Percentiles rank a stretch among this genome's conserved stretches.
These are phyloP conservation scores for Talaromyces sp. DNA, from an alignment of 2,329 filamentous ascomycete genomes.

Conservation along the genomic window DNA sequence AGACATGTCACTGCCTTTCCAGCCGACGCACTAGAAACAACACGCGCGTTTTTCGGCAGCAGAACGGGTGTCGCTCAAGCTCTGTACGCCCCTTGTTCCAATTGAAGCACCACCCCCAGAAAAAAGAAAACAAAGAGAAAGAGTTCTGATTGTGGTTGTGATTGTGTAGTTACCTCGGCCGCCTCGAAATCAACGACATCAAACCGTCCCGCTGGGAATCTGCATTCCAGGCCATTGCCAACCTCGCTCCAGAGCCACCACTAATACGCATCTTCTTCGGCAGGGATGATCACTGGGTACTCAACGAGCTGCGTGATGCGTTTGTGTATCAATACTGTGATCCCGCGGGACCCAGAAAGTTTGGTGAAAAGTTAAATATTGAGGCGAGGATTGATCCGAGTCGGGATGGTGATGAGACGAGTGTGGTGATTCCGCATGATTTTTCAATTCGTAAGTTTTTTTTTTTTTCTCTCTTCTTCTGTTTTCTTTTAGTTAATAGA, in stretches of 20 bases:
- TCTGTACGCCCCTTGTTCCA: neutral
- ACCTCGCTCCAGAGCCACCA: neutral
- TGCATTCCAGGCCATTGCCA: neutral
- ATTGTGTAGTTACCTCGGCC: constrained; percentile 1
- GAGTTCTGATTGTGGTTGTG: neutral
- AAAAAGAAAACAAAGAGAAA: neutral
- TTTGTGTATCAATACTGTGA: constrained; percentile 9
- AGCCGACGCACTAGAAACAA: constrained; percentile 3
- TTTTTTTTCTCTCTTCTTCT: neutral
- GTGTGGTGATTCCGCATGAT: constrained; percentile 13
- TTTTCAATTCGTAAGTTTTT: constrained; percentile 10
- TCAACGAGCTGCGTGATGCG: constrained; percentile 5
- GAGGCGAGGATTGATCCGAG: constrained; percentile 6
- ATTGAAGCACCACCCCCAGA: neutral
- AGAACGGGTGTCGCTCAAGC: constrained; percentile 8
- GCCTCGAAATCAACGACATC: constrained; percentile 7
- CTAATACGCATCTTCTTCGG: constrained; percentile 10
- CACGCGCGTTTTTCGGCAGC: constrained; percentile 4
- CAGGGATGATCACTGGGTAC: constrained; percentile 7
- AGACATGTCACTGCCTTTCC: constrained; percentile 5
- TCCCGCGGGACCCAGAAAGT: neutral
- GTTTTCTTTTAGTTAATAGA: neutral
- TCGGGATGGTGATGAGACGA: constrained; percentile 10
- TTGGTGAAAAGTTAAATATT: constrained; percentile 6
- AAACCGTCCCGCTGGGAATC: constrained; percentile 6